These are phyloP conservation scores for Mimosa pudica DNA, from an alignment of 306 rosid genomes.

Conservation along the genomic window DNA sequence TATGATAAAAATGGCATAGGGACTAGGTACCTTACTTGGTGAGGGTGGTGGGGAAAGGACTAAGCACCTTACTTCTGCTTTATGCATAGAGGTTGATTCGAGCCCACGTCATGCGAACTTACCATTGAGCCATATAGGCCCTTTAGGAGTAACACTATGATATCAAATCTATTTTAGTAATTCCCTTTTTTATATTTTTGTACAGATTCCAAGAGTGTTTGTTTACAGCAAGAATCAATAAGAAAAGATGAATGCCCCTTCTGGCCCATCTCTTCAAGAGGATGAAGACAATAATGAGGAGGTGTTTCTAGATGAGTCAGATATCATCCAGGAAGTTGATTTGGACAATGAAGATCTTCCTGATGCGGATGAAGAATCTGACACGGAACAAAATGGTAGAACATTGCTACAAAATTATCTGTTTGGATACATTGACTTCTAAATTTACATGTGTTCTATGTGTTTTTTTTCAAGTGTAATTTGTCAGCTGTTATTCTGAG, in stretches of 20 bases:
- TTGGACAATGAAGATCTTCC: conserved; percentile 47
- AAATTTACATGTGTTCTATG: not conserved
- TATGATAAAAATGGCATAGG: no score
- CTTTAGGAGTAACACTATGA: no score
- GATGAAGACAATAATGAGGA: conserved; percentile 35
- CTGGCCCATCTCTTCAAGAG: conserved; percentile 17
- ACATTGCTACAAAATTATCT: not conserved
- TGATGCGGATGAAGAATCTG: conserved; percentile 38
- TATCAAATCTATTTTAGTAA: no score
- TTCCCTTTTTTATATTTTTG: no score
- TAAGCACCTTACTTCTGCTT: no score
- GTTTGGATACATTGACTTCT: not conserved
- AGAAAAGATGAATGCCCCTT: conserved; percentile 14
- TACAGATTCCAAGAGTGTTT: no score
- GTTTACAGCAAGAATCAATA: no score
- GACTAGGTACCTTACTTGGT: no score
- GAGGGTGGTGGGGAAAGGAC: no score
- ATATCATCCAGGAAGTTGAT: conserved; percentile 38
- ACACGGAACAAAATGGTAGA: conserved; percentile 28
- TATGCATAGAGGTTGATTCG: no score
- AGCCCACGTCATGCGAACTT: no score
- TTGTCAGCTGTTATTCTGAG: conserved; percentile 6
- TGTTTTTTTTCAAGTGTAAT: conserved; percentile 1
- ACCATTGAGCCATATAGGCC: no score
- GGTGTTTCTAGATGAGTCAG: conserved; percentile 40